Percentiles rank a stretch among this genome's conserved stretches.
These are phyloP conservation scores for Malassezia dermatis DNA, from an alignment of 1,284 basidiomycete genomes.

Conservation along the genomic window DNA sequence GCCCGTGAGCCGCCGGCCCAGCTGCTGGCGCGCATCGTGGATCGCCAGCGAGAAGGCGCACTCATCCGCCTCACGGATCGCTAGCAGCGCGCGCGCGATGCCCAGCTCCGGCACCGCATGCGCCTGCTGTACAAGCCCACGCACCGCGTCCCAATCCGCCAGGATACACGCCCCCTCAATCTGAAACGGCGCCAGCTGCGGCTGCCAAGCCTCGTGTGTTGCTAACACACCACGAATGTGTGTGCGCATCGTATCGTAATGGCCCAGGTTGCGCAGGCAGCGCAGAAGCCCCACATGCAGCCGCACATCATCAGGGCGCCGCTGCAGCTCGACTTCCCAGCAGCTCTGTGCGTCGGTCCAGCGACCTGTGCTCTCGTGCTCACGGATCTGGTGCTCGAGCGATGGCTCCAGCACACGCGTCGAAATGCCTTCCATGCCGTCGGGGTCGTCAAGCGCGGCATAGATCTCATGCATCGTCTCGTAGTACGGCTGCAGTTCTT, in stretches of 20 bases:
- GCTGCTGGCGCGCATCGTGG: slow-evolving; percentile 59
- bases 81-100: slow-evolving; percentile 70
- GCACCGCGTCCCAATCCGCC: slow-evolving; percentile 67
- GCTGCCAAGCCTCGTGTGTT: slow-evolving; percentile 73
- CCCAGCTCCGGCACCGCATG: slow-evolving; percentile 60
- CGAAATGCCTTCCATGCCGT: slow-evolving; percentile 98
- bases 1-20: slow-evolving; percentile 72
- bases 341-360: slow-evolving; percentile 99
- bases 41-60: slow-evolving; percentile 50
- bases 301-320: slow-evolving; percentile 74
- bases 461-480: slow-evolving; percentile 93
- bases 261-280: slow-evolving; percentile 86
- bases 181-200: slow-evolving; percentile 68
- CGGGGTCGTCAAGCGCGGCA: slow-evolving; percentile 88
- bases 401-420: slow-evolving; percentile 78
- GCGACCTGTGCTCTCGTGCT: slow-evolving; percentile 90
- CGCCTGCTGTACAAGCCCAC: slow-evolving; percentile 47
- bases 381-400: slow-evolving; percentile 89
- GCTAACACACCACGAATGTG: slow-evolving; percentile 86
- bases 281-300: slow-evolving; percentile 81
- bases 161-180: slow-evolving; percentile 93
- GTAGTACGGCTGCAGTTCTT: slow-evolving; percentile 59
- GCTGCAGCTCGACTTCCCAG: slow-evolving; percentile 94
- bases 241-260: slow-evolving; percentile 91
- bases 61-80: slow-evolving; percentile 58